A percentile compares a stretch with the other conserved stretches of the same genome.
Evolutionary conservation across 176 grass and related monocot species (phyloP).

Genomic region (Poa annua): DNA sequence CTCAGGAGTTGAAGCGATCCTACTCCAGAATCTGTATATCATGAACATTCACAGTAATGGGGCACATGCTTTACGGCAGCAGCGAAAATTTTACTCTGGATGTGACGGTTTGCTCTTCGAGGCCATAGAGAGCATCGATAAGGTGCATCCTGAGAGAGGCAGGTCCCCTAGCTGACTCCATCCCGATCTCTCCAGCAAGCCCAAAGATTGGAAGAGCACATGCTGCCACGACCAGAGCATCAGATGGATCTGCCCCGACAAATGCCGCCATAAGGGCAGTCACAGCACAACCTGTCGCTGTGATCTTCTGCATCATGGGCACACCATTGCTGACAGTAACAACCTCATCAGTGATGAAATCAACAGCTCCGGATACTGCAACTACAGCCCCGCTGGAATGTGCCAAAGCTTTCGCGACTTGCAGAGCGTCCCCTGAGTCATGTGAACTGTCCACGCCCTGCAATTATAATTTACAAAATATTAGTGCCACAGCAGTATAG

Average conservation of each 20-base stretch:
- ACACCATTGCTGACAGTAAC: conserved; percentile 65
- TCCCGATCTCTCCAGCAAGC: conserved; percentile 69
- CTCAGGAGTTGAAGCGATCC: not conserved
- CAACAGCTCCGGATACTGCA: conserved; percentile 71
- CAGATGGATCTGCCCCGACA: conserved; percentile 63
- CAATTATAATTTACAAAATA: not conserved
- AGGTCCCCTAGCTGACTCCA: conserved; percentile 69
- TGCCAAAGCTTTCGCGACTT: conserved; percentile 65
- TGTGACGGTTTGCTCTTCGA: conserved; percentile 48
- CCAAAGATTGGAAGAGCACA: conserved; percentile 76
- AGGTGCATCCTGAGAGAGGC: conserved; percentile 85
- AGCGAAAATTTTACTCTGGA: conserved; percentile 54
- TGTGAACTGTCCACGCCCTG: conserved; percentile 82
- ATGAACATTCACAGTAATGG: not conserved
- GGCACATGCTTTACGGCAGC: not conserved
- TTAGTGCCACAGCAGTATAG: not conserved
- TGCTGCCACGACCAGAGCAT: conserved; percentile 47
- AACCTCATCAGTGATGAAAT: conserved; percentile 68
- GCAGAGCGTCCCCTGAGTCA: conserved; percentile 63
- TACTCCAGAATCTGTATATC: conserved; percentile 8
- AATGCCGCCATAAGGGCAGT: conserved; percentile 79
- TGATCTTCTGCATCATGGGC: conserved; percentile 86
- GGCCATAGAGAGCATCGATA: conserved; percentile 64
- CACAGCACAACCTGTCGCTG: conserved; percentile 71
- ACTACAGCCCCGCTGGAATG: conserved; percentile 47